Base-by-base conservation (phyloP, 2,329 filamentous ascomycete species). In the Ophiocordyceps unilateralis region DNA sequence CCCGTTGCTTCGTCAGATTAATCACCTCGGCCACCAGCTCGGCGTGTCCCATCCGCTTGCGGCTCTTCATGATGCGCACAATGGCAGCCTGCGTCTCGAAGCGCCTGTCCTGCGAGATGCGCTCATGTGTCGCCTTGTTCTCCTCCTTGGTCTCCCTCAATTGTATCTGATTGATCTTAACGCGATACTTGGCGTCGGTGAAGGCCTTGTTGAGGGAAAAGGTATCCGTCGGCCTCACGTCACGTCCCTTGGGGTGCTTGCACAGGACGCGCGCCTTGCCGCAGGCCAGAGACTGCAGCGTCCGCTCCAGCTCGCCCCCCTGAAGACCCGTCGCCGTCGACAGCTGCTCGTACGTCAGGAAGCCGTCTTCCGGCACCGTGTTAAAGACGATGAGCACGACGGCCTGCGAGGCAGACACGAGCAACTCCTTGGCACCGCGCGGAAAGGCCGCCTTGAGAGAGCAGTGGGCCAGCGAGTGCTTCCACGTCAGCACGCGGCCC, bases 101-200 rank as follows among this genome's bases (percentile, higher is more conserved):
- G 55, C 94, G 86, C 41, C 91, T 70, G 57, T 98, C 91, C 42
- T 83, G 82, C 0, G 80, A 81, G 5, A 98, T 85, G 38, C 86
- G 76, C 60, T 94, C 82, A 61, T 96, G 87, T 1, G 88, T 96
- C 53, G 83, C 85, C 61, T 87, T 83, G 64, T 95, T 95, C 63
- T 98, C 91, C 55, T 89, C 83, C 53, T 83, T 83, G 1, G 91
- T 96, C 64, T 98, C 91, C 63, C 91, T 93, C 41, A 95, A 74
- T 63, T 98, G 91, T 52, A 98, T 91, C 63, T 95, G 89, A 64
- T 96, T 98, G 68, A 98, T 95, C 68, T 98, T 98, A 64, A 98
- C 80, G 44, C 87, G 78, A 61, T 84, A 83, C 61, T 91, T 93
- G 19, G 79, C 72, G 55, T 95, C 82, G 2, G 66, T 66, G 61